Evolutionary conservation across 805 yeast genomes (phyloP), one percentile per base, ranked within the genome.

Genomic region (Candida golubevii): DNA sequence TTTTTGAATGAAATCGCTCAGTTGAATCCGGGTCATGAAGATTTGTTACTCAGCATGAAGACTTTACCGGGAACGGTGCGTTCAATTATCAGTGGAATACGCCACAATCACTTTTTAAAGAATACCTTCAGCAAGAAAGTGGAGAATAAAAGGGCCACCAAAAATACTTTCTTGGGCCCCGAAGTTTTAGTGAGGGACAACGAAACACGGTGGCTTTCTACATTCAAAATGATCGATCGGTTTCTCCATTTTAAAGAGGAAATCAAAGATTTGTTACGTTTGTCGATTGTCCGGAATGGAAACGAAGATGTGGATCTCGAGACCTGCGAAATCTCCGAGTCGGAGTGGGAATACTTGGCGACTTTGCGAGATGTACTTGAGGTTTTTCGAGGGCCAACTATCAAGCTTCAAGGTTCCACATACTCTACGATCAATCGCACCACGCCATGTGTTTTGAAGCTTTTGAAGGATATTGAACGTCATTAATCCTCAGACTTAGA

Each of bases 151-250:
- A 36, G 27, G 33, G 4, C 28, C 1, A 14, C 35, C 6, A 29
- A 8, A 36, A 11, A n/a, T 27, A 26, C 29, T 6, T 26, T 3
- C 23, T 8, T 9, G 7, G 44, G 44, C 26, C 44, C 44, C 23
- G 40, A 36, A 26, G 28, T 8, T 6, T 26, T 27, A 13, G 30
- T 42, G 37, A 37, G 33, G 26, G 41, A 33, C 11, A 36, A 27
- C 18, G 30, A 32, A 7, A 31, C 38, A 12, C 42, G 42, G 26
- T 33, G 38, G 42, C 38, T 34, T 28, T 39, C 42, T 6, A 34
- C 42, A n/a, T n/a, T n/a, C n/a, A 39, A 28, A 7, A 39, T 39
- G 42, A 33, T 39, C 11, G 38, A 38, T 27, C 33, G 41, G 14
- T 33, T 42, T 32, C 27, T 42, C 23, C 28, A 42, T 18, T 42